Conservation (phyloP, 352 stramenopile genomes). For the Plasmopara muralis region DNA sequence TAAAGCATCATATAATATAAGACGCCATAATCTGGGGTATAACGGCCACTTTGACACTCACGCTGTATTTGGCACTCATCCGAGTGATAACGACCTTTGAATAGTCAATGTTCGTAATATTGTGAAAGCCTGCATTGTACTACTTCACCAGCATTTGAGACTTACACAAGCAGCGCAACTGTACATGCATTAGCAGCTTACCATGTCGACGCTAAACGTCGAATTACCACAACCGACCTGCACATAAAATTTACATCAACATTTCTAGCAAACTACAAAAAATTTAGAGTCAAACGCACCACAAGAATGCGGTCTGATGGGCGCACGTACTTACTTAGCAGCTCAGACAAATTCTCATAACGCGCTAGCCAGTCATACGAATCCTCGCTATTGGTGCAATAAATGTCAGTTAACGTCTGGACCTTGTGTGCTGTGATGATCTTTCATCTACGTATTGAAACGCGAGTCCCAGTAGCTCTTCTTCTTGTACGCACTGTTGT, state of each 20-base stretch:
- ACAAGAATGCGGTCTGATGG: constrained; percentile 42
- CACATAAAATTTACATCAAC: constrained; percentile 3
- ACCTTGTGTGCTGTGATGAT: neutral
- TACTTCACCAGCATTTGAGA: constrained; percentile 11
- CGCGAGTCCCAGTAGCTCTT: constrained; percentile 69
- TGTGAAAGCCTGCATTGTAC: constrained; percentile 47
- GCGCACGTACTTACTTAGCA: constrained; percentile 36
- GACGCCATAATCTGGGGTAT: neutral
- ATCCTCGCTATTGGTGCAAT: constrained; percentile 35
- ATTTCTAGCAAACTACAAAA: neutral
- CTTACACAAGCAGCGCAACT: constrained; percentile 2
- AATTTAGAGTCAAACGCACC: constrained; percentile 12
- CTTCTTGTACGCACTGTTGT: constrained; percentile 59
- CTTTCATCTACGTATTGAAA: constrained; percentile 35
- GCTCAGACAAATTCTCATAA: constrained; percentile 40
- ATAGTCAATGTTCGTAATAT: constrained; percentile 76
- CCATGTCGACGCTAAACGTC: constrained; percentile 62
- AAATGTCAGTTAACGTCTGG: neutral
- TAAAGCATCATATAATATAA: neutral
- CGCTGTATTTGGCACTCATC: constrained; percentile 54
- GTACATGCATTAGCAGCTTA: neutral
- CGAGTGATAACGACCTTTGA: constrained; percentile 53
- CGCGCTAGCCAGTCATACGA: constrained; percentile 71
- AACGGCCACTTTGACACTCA: constrained; percentile 8
- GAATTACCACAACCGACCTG: constrained; percentile 76